Evolutionary conservation across 495 filamentous ascomycete genomes (phyloP).

Genomic region (Cercophora samala): DNA sequence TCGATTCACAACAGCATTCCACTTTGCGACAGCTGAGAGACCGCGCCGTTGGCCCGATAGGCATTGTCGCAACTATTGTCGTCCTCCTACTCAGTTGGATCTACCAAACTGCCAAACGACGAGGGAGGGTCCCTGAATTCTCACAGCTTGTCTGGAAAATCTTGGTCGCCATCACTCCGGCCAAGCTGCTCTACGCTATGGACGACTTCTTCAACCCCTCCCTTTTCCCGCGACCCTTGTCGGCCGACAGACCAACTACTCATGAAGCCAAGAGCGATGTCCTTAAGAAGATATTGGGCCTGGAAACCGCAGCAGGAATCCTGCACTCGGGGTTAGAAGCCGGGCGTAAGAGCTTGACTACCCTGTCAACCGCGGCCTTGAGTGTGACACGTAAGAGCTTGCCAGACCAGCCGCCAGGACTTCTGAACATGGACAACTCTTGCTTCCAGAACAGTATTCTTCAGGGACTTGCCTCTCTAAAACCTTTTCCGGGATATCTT

Average conservation of each 20-base stretch:
- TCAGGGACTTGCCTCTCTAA: constrained; percentile 76
- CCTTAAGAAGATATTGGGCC: constrained; percentile 62
- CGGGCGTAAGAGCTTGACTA: constrained; percentile 45
- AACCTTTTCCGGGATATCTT: constrained; percentile 55
- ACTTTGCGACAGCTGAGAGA: constrained; percentile 26
- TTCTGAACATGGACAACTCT: constrained; percentile 90
- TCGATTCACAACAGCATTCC: constrained; percentile 22
- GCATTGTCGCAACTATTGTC: constrained; percentile 39
- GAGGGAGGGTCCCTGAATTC: constrained; percentile 22
- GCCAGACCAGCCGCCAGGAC: constrained; percentile 60
- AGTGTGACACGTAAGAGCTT: constrained; percentile 32
- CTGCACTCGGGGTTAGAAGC: constrained; percentile 18
- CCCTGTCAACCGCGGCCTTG: constrained; percentile 45
- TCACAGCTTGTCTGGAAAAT: constrained; percentile 59
- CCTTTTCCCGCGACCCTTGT: constrained; percentile 29
- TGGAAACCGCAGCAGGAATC: constrained; percentile 44
- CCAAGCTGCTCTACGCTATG: constrained; percentile 56
- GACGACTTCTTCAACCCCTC: constrained; percentile 47
- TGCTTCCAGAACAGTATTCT: constrained; percentile 98
- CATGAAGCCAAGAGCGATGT: constrained; percentile 64
- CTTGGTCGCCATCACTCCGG: constrained; percentile 59
- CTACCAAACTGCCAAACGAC: constrained; percentile 40
- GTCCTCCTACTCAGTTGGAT: constrained; percentile 38
- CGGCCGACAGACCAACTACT: constrained; percentile 26
- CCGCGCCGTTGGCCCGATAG: constrained; percentile 32